Conservation (phyloP, 495 filamentous ascomycete genomes). For the Hapsidospora chrysogenum region DNA sequence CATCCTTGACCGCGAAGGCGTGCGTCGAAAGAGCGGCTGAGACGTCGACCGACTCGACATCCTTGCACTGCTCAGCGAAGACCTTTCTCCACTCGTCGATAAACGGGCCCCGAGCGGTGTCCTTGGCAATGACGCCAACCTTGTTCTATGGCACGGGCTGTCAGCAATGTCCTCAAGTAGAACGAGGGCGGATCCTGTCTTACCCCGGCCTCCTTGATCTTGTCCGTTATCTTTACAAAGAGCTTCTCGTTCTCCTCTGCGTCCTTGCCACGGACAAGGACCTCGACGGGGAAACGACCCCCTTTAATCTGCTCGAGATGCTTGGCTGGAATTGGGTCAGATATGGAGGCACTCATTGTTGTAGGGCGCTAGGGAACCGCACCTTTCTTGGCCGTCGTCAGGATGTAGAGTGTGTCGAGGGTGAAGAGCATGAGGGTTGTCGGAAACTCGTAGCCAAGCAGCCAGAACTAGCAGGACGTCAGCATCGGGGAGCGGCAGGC, state of each 20-base stretch:
- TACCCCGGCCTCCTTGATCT: conserved; percentile 78
- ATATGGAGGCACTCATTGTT: conserved; percentile 8
- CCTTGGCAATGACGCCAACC: conserved; percentile 71
- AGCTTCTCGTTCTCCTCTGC: conserved; percentile 73
- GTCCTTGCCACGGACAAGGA: conserved; percentile 80
- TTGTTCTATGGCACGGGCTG: conserved; percentile 44
- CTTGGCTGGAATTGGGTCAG: conserved; percentile 42
- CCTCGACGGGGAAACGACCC: conserved; percentile 77
- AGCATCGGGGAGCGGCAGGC: background rate
- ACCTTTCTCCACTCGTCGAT: conserved; percentile 88
- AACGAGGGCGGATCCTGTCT: conserved; percentile 18
- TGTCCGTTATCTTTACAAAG: conserved; percentile 62
- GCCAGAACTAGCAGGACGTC: conserved; percentile 59
- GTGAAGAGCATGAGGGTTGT: conserved; percentile 88
- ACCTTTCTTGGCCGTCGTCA: conserved; percentile 98
- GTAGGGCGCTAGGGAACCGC: conserved; percentile 4
- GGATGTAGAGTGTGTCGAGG: conserved; percentile 67
- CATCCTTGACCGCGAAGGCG: conserved; percentile 90
- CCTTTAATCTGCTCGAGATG: conserved; percentile 86
- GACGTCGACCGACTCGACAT: conserved; percentile 82
- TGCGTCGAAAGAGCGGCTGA: conserved; percentile 60
- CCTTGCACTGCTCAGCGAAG: conserved; percentile 57
- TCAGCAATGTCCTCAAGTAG: conserved; percentile 4
- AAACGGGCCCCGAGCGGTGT: conserved; percentile 72
- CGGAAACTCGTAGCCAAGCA: conserved; percentile 96